A percentile compares a stretch with the other conserved stretches of the same genome.
These are phyloP conservation scores for Beta corolliflora DNA, from an alignment of 179 eudicot genomes.

Conservation along the genomic window DNA sequence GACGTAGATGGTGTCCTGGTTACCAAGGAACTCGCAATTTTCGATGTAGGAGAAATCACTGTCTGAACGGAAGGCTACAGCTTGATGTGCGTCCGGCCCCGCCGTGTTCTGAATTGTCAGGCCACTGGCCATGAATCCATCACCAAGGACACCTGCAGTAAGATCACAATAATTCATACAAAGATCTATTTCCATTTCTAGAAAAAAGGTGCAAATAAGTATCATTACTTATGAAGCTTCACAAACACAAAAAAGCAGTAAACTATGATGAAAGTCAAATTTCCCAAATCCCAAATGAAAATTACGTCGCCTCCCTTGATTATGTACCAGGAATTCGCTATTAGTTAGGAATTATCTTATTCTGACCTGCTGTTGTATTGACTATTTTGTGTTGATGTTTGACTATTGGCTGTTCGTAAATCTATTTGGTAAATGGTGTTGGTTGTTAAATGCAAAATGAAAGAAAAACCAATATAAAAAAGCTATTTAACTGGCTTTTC, in stretches of 20 bases:
- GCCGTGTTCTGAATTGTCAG: slow-evolving; percentile 51
- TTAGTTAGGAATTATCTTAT: no score
- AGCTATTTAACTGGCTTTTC: no score
- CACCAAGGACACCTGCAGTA: slow-evolving; percentile 42
- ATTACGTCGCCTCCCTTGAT: no score
- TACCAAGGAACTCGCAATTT: slow-evolving; percentile 46
- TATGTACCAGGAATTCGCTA: no score
- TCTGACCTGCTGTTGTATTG: no score
- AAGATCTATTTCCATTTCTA: not conserved
- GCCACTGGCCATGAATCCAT: slow-evolving; percentile 47
- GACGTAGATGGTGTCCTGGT: slow-evolving; percentile 48
- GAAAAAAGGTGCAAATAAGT: not conserved
- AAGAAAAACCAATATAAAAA: no score
- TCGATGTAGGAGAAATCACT: slow-evolving; percentile 38
- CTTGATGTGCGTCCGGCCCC: slow-evolving; percentile 46
- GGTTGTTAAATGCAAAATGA: no score
- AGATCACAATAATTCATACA: not conserved
- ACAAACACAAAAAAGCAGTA: not conserved
- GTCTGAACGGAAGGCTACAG: slow-evolving; percentile 50
- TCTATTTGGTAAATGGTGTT: no score
- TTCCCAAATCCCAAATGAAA: not conserved
- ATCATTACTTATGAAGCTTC: not conserved
- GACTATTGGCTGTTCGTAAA: no score
- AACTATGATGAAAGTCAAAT: not conserved
- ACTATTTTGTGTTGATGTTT: no score